These are phyloP conservation scores for Coffea canephora DNA, from an alignment of 257 asterid genomes.

Conservation along the genomic window DNA sequence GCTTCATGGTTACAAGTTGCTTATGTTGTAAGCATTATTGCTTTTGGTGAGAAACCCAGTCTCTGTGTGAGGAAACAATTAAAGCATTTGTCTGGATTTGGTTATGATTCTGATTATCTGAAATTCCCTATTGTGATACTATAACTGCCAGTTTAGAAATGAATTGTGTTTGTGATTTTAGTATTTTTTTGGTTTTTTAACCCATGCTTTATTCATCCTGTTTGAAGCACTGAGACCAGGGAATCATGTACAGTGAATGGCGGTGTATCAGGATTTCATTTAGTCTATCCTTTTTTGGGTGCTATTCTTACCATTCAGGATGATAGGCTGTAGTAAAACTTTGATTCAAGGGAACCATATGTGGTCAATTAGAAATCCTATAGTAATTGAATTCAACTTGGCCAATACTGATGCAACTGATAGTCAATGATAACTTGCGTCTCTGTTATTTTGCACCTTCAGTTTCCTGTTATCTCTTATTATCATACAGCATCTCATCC, in stretches of 20 bases:
- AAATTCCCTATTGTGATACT: constrained; percentile 1
- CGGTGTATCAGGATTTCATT: neutral
- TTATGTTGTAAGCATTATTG: constrained; percentile 25
- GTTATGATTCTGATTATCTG: neutral
- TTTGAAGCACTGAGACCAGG: constrained; percentile 1
- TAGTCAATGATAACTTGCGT: neutral
- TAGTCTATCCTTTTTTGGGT: neutral
- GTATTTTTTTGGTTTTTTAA: constrained; percentile 2
- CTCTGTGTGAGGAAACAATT: constrained; percentile 16
- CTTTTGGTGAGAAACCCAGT: constrained; percentile 14
- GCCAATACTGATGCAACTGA: neutral
- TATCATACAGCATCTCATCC: neutral
- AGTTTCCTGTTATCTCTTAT: constrained; percentile 1
- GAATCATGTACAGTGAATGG: neutral
- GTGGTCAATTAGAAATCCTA: neutral
- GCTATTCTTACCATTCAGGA: neutral
- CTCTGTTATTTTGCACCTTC: neutral
- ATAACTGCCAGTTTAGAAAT: constrained; percentile 1
- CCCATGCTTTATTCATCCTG: constrained; percentile 1
- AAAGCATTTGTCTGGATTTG: constrained; percentile 13
- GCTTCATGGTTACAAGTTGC: constrained; percentile 11
- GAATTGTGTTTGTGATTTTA: constrained; percentile 1
- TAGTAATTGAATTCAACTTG: neutral
- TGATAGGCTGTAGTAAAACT: neutral
- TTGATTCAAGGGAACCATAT: neutral